Conservation (phyloP, 805 yeast species). For the Lachancea waltii region DNA sequence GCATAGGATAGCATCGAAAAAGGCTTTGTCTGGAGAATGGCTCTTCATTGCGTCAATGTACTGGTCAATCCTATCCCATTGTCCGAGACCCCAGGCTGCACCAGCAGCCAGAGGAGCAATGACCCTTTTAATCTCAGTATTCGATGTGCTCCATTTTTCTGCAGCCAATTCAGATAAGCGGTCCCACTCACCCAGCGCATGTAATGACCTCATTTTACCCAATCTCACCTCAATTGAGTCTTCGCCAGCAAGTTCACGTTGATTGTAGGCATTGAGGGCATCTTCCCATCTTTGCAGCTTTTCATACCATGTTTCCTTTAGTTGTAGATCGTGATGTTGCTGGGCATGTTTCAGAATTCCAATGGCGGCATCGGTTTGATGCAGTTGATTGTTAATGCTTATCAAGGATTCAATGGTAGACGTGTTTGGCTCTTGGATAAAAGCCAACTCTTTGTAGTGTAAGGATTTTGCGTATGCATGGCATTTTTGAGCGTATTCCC, state of each 20-base stretch:
- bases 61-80: slow-evolving; percentile 94
- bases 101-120: slow-evolving; percentile 98
- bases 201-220: slow-evolving; percentile 98
- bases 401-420: slow-evolving; percentile 89
- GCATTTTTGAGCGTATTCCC: slow-evolving; percentile 88
- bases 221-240: slow-evolving; percentile 81
- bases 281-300: slow-evolving; percentile 97
- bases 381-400: slow-evolving; percentile 86
- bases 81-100: slow-evolving; percentile 96
- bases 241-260: slow-evolving; percentile 49
- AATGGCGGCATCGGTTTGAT: slow-evolving; percentile 96
- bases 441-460: slow-evolving; percentile 92
- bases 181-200: slow-evolving; percentile 99
- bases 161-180: slow-evolving; percentile 78
- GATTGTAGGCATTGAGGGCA: slow-evolving; percentile 84
- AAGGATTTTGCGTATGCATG: slow-evolving; percentile 97
- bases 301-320: slow-evolving; percentile 97
- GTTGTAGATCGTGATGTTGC: slow-evolving; percentile 79
- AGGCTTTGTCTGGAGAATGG: slow-evolving; percentile 91
- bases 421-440: slow-evolving; percentile 86
- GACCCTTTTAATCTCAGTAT: slow-evolving; percentile 65
- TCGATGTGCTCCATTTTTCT: slow-evolving; percentile 73
- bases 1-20: slow-evolving; percentile 84
- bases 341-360: slow-evolving; percentile 95
- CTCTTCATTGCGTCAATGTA: slow-evolving; percentile 84